Conservation (phyloP, 2,329 filamentous ascomycete species). For the Tolypocladium guangdongense region DNA sequence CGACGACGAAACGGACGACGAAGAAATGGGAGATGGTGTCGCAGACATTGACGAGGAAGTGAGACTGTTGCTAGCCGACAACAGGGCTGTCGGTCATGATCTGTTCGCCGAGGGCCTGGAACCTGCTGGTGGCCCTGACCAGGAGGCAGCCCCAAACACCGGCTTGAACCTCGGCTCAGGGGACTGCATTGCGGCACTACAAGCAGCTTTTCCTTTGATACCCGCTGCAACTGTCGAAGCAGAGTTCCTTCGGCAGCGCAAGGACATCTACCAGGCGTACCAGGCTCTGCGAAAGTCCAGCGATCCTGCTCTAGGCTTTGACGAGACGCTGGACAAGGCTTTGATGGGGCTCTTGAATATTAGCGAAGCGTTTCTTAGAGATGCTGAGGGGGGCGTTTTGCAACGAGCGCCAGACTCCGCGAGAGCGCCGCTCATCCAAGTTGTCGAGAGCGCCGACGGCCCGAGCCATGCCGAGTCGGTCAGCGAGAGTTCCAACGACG, state of each 20-base stretch:
- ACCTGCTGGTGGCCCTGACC: not conserved
- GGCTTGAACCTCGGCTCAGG: constrained; percentile 11
- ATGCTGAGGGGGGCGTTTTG: not conserved
- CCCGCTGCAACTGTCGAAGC: constrained; percentile 23
- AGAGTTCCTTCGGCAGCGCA: constrained; percentile 20
- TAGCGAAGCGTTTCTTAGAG: not conserved
- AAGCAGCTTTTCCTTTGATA: constrained; percentile 31
- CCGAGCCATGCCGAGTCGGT: not conserved
- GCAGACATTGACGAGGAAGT: constrained; percentile 25
- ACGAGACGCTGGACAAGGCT: constrained; percentile 20
- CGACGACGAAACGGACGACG: constrained; percentile 2
- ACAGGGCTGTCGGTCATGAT: constrained; percentile 16
- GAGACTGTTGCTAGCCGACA: constrained; percentile 30
- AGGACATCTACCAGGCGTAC: constrained; percentile 27
- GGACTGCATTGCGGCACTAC: constrained; percentile 24
- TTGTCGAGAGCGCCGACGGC: constrained; percentile 4
- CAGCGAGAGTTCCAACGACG: not conserved
- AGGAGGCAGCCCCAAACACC: not conserved
- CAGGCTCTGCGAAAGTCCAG: constrained; percentile 19
- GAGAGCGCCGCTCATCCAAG: constrained; percentile 20
- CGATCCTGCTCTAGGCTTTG: constrained; percentile 20
- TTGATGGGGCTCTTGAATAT: constrained; percentile 8
- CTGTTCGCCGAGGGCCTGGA: constrained; percentile 4
- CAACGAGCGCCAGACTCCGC: not conserved
- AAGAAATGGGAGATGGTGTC: not conserved